Base-by-base conservation (phyloP, 306 rosid genomes). In the Sicyos baderoa region DNA sequence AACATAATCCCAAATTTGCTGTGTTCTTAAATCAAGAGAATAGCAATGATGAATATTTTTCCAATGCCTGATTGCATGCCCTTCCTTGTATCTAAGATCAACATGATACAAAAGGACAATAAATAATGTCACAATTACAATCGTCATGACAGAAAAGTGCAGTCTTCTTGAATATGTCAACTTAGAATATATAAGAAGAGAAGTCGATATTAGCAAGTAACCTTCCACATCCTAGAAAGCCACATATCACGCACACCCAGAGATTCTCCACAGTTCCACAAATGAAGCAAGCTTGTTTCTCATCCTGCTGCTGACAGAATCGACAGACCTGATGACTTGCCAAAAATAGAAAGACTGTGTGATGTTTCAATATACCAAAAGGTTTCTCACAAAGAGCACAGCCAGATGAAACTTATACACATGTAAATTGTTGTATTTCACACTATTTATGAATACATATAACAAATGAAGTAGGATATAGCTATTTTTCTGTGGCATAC, bases 221-320 rank as follows among this genome's bases (percentile, higher is more conserved):
- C 96, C 99, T 85, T 86, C 96, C 99, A 83, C 99, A 90, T 83
- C 97, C 96, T 23, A 85, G 88, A 75, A 93, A 93, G 61, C 97
- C 99, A 72, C 99, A 93, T 68, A 90, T 85, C 82, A 93, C 72
- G 73, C 99, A 93, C 76, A 86, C 82, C 96, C 94, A 93, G 48
- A 85, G 85, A 80, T 93, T 85, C 79, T 86, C 96, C 23, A 61
- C 9, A 29, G 95, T 88, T 80, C 91, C 96, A 69, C 99, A 93
- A 54, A 86, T 76, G 77, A 79, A 78, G 82, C 99, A 93, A 76
- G 85, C 76, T 63, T 80, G 96, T 72, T 79, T 84, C 81, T 88
- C 90, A 75, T 90, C 94, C 88, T 85, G 87, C 78, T 88, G 90
- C 76, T 90, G 97, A 76, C 91, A 88, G 77, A 86, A 82, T 71